A percentile compares a stretch with the other conserved stretches of the same genome.
phyloP scores from a whole-genome alignment of 2,329 filamentous ascomycete species.

The Pezicula neosporulosa region DNA sequence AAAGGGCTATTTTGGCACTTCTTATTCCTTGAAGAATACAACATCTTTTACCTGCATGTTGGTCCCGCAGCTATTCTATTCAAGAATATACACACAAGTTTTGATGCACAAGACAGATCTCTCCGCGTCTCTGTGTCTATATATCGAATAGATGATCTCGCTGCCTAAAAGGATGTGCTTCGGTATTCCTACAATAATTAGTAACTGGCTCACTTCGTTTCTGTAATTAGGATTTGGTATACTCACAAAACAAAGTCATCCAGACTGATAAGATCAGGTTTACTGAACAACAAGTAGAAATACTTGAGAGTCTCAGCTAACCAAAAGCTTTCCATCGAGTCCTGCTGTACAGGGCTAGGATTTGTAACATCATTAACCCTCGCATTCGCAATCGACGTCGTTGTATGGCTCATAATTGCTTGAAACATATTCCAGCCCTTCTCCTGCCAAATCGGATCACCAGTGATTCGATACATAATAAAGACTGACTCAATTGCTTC shows the following conservation, averaged over 20 bases:
- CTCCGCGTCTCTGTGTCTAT: too few species aligned
- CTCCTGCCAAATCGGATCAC: constrained; percentile 29
- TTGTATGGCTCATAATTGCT: constrained; percentile 36
- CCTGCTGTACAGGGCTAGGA: constrained; percentile 26
- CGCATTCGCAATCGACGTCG: constrained; percentile 37
- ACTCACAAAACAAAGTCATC: constrained; percentile 51
- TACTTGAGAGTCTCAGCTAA: constrained; percentile 65
- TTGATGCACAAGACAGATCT: too few species aligned
- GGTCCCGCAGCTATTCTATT: too few species aligned
- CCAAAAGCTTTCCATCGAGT: constrained; percentile 57
- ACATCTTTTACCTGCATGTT: too few species aligned
- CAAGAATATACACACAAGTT: too few species aligned
- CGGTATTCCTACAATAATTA: constrained; percentile 8
- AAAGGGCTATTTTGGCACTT: too few species aligned
- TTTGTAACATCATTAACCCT: constrained; percentile 34
- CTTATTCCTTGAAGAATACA: too few species aligned
- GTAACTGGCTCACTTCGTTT: too few species aligned
- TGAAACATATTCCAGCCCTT: constrained; percentile 43
- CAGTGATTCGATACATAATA: constrained; percentile 42
- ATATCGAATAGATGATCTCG: too few species aligned
- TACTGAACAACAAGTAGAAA: constrained; percentile 45
- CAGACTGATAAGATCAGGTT: constrained; percentile 50
- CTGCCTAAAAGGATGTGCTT: constrained; percentile 14
- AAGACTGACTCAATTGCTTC: constrained; percentile 67
- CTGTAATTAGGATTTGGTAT: background rate